Evolutionary conservation across 352 stramenopile genomes (phyloP).

Genomic region (Phytophthora boehmeriae): DNA sequence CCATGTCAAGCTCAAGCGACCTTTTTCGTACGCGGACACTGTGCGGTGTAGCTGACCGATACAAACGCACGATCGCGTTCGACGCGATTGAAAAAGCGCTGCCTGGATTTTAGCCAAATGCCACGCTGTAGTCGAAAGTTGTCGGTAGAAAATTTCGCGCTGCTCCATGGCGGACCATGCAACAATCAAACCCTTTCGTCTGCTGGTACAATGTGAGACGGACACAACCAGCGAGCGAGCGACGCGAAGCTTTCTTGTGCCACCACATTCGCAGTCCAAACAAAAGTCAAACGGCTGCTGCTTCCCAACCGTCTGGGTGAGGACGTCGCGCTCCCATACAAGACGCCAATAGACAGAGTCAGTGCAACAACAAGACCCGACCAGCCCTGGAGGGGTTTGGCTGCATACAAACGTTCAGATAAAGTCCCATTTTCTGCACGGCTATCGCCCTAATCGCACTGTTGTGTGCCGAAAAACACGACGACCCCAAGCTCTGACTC

Average conservation of each 20-base stretch:
- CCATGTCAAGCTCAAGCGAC: neutral
- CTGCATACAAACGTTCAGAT: neutral
- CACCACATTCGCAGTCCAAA: neutral
- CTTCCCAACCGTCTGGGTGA: conserved; percentile 1
- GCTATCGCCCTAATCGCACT: no score
- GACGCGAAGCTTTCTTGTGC: neutral
- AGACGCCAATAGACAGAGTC: no score
- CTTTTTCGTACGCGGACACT: neutral
- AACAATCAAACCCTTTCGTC: neutral
- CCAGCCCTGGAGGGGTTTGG: no score
- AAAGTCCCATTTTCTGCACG: neutral
- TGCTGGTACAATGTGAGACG: neutral
- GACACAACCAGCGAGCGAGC: neutral
- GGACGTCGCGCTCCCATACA: no score
- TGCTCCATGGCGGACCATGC: neutral
- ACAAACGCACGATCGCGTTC: neutral
- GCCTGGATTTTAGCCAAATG: conserved; percentile 26
- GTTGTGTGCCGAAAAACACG: neutral
- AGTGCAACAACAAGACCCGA: no score
- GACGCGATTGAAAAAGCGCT: neutral
- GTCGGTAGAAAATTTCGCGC: conserved; percentile 11
- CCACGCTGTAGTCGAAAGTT: conserved; percentile 6
- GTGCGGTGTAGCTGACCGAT: neutral
- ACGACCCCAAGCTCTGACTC: neutral
- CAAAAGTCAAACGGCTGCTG: neutral